These are phyloP conservation scores for Nicotiana tabacum DNA, from an alignment of 257 asterid genomes.

Conservation along the genomic window DNA sequence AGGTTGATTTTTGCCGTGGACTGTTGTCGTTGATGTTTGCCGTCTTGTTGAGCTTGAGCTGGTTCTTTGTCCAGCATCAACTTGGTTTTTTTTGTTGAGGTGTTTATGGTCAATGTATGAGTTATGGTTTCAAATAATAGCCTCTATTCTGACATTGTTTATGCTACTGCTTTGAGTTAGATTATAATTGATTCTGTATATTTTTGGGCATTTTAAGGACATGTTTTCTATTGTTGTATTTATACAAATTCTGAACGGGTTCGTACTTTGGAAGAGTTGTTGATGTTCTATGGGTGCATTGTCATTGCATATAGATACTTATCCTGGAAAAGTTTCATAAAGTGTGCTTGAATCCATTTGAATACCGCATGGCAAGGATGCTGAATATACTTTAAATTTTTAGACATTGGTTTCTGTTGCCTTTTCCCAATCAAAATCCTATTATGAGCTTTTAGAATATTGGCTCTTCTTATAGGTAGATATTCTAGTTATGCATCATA, in stretches of 20 bases:
- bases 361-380: background rate
- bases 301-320: background rate
- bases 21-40: too few relatives aligned
- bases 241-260: background rate
- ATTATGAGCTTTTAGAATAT: background rate
- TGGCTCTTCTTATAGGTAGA: conserved; percentile 34
- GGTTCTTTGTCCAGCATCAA: background rate
- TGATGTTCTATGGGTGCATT: background rate
- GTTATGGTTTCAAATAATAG: background rate
- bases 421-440: background rate
- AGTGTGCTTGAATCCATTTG: background rate
- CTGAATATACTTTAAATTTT: background rate
- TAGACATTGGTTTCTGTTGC: background rate
- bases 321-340: background rate
- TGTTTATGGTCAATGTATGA: too few relatives aligned
- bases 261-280: background rate
- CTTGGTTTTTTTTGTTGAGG: background rate
- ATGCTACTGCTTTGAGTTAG: background rate
- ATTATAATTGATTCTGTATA: background rate
- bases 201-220: background rate
- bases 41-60: too few relatives aligned
- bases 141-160: background rate
- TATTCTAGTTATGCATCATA: too few relatives aligned
- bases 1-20: too few relatives aligned
- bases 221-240: background rate